phyloP scores from a whole-genome alignment of 23 red algal species.

The Porphyridium purpureum region DNA sequence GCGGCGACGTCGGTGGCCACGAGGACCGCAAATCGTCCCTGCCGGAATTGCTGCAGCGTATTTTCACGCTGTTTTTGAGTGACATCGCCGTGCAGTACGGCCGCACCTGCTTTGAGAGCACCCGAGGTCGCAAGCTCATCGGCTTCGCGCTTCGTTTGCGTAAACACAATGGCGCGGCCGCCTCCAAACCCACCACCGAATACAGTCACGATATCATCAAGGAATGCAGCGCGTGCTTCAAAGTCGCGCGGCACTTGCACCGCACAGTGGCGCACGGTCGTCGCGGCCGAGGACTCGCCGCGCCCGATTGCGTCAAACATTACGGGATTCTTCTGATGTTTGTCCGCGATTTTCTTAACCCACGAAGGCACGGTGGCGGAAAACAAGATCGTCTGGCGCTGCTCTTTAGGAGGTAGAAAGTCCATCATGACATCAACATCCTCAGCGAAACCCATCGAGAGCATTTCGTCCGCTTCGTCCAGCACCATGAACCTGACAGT shows the following conservation, averaged over 20 bases:
- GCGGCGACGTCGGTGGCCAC: constrained; percentile 97
- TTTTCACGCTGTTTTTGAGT: constrained; percentile 79
- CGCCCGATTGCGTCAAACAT: constrained; percentile 56
- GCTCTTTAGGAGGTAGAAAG: constrained; percentile 15
- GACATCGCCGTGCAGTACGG: constrained; percentile 90
- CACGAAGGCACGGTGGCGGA: constrained; percentile 90
- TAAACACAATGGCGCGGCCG: constrained; percentile 89
- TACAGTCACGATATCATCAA: constrained; percentile 68
- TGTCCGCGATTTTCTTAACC: constrained; percentile 67
- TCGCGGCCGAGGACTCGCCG: constrained; percentile 45
- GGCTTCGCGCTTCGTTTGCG: constrained; percentile 82
- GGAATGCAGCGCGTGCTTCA: constrained; percentile 31
- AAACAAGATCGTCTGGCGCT: constrained; percentile 80
- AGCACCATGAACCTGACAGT: constrained; percentile 71
- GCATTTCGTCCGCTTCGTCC: constrained; percentile 99
- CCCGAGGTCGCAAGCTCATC: constrained; percentile 69
- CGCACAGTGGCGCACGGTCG: constrained; percentile 76
- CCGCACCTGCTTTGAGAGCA: constrained; percentile 56
- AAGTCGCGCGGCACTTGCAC: constrained; percentile 61
- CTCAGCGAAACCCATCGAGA: constrained; percentile 94
- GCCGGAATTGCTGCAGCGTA: constrained; percentile 67
- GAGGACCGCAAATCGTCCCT: constrained; percentile 74
- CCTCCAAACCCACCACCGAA: constrained; percentile 15
- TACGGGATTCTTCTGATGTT: constrained; percentile 67
- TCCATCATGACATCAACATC: constrained; percentile 82